phyloP scores from a whole-genome alignment of 2,329 filamentous ascomycete species.

The Sporothrix pallida region DNA sequence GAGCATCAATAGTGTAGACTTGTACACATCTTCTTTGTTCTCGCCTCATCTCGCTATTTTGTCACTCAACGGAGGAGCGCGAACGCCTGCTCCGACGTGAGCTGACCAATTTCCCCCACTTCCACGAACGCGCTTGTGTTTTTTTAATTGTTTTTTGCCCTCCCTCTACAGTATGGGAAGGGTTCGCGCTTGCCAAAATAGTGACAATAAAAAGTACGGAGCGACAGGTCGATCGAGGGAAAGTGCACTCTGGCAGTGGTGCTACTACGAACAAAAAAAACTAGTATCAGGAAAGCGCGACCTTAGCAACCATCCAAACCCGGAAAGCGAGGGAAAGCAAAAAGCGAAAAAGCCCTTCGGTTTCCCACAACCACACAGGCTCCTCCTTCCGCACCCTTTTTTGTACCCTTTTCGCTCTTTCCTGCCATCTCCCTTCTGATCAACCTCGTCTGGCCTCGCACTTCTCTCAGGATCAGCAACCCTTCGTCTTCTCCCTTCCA shows the following conservation, averaged over 20 bases:
- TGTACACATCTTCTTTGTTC: constrained; percentile 1
- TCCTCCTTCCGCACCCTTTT: not conserved
- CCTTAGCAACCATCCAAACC: constrained; percentile 4
- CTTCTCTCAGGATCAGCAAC: constrained; percentile 6
- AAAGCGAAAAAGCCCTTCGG: not conserved
- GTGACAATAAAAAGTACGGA: not conserved
- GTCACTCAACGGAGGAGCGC: not conserved
- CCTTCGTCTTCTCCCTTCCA: not conserved
- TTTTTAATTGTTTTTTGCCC: constrained; percentile 9
- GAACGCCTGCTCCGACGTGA: not conserved
- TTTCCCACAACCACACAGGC: not conserved
- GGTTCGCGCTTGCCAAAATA: constrained; percentile 23
- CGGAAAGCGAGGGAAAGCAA: not conserved
- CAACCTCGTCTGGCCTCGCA: not conserved
- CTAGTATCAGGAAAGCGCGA: constrained; percentile 26
- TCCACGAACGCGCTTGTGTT: constrained; percentile 17
- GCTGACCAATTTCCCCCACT: constrained; percentile 29
- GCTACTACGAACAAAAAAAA: not conserved
- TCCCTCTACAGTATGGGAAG: not conserved
- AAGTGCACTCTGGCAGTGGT: constrained; percentile 11
- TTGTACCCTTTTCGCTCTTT: not conserved
- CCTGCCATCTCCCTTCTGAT: constrained; percentile 9
- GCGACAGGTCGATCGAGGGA: not conserved
- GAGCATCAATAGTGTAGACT: too few species aligned
- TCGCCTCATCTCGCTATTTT: not conserved